A percentile compares a stretch with the other conserved stretches of the same genome.
Evolutionary conservation across 1,284 basidiomycete species (phyloP).

Genomic region (Tetrapyrgos nigripes): DNA sequence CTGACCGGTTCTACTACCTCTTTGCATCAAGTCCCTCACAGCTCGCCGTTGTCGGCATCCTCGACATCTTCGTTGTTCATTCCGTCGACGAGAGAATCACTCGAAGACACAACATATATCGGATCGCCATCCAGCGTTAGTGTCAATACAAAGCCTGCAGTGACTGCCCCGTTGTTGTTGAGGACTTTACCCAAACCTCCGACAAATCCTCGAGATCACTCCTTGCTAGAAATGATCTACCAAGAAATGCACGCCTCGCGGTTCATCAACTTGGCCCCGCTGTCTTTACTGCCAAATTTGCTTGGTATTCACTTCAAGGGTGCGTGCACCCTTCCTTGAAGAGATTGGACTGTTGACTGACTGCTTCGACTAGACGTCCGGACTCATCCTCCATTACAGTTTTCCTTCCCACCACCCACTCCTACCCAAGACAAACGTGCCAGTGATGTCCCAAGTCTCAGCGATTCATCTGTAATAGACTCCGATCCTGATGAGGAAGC

Average conservation of each 20-base stretch:
- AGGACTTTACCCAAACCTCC: slow-evolving; percentile 30
- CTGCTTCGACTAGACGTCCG: slow-evolving; percentile 54
- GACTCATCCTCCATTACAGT: slow-evolving; percentile 64
- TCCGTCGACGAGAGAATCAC: background rate
- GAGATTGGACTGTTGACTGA: background rate
- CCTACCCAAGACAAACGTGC: slow-evolving; percentile 23
- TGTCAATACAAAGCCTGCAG: background rate
- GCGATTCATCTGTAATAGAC: background rate
- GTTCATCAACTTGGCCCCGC: slow-evolving; percentile 69
- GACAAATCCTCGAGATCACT: slow-evolving; percentile 70
- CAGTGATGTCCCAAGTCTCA: slow-evolving; percentile 13
- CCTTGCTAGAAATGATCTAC: slow-evolving; percentile 67
- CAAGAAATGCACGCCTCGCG: slow-evolving; percentile 66
- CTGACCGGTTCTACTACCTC: background rate
- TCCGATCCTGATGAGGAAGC: slow-evolving; percentile 38
- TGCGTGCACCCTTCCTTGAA: slow-evolving; percentile 27
- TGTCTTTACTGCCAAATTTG: slow-evolving; percentile 64
- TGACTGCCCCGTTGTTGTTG: slow-evolving; percentile 16
- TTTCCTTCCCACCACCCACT: slow-evolving; percentile 59
- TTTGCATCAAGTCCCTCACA: background rate
- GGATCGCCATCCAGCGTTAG: background rate
- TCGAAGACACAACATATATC: background rate
- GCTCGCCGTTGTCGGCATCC: background rate
- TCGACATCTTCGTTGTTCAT: background rate
- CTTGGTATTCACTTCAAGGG: slow-evolving; percentile 67